These are phyloP conservation scores for Crithidia brevicula DNA, from an alignment of 208 protist genomes.

Conservation along the genomic window DNA sequence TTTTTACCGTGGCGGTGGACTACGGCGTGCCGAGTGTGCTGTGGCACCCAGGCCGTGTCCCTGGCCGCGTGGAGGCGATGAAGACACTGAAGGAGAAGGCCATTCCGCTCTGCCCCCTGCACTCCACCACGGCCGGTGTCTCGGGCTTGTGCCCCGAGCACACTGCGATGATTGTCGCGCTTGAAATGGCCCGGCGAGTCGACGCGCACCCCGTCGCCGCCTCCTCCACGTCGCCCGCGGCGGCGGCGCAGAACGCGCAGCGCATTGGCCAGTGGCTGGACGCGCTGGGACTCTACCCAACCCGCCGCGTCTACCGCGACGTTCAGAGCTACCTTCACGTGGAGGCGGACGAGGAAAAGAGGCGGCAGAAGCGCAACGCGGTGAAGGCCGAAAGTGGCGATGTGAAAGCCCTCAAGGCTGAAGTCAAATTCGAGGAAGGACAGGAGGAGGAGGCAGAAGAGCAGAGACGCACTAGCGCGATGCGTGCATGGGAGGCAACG, in stretches of 20 bases:
- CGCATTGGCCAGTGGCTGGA: constrained; percentile 69
- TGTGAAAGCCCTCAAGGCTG: not conserved
- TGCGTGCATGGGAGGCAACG: constrained; percentile 25
- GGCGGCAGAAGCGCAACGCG: not conserved
- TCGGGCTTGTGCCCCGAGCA: constrained; percentile 67
- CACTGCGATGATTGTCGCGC: constrained; percentile 74
- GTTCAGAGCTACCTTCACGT: constrained; percentile 22
- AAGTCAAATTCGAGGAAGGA: too few species aligned
- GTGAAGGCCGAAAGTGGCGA: not conserved
- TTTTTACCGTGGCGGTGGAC: constrained; percentile 56
- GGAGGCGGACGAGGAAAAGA: not conserved
- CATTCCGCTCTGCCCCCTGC: constrained; percentile 17
- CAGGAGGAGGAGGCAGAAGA: not conserved
- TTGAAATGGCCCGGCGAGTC: constrained; percentile 69
- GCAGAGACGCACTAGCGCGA: not conserved
- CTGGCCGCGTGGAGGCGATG: constrained; percentile 45
- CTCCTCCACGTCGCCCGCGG: constrained; percentile 41
- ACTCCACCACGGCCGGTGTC: constrained; percentile 17
- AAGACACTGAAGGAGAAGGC: constrained; percentile 34
- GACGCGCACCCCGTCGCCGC: constrained; percentile 51
- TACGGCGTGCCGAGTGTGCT: constrained; percentile 70
- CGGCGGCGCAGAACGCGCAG: constrained; percentile 44
- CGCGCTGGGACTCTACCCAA: constrained; percentile 53
- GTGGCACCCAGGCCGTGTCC: constrained; percentile 66
- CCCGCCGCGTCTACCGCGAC: constrained; percentile 40